Evolutionary conservation across 805 yeast species (phyloP), one percentile per base, ranked within the genome.

Genomic region (Pichia nanzhaoensis): DNA sequence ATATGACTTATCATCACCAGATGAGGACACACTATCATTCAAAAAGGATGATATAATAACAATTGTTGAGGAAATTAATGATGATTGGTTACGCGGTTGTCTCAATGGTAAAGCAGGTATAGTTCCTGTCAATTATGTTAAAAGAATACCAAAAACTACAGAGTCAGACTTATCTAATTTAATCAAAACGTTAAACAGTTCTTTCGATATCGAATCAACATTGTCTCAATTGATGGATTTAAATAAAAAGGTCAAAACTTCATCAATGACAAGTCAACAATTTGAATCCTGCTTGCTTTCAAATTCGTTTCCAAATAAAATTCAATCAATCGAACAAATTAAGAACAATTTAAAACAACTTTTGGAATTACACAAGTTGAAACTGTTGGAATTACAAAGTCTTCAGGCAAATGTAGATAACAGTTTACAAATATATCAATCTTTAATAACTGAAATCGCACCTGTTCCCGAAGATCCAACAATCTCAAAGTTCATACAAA

Each of bases 1-100:
- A 41, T 93, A 87, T 57, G 96, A 89, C 59, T 70, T 90, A 33
- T 68, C 74, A 4, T 78, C 95, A 2, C 71, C 76, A 37, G 97
- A 89, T 56, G 82, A 82, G 2, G 96, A 90, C 50, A 97, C 93
- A 53, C 71, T 91, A 37, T 80, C 95, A 1, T 91, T 93, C 65
- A 71, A 80, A 41, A 81, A 81, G 56, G 97, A 96, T 34, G 98
- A 91, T 59, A 70, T 87, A 13, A 90, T 91, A 40, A 82, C 83
- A 1, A 95, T 93, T 1, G 70, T 90, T 31, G 98, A 90, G 55
- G 74, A 83, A 14, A 95, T 85, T 5, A 90, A 89, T 61, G 74
- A 86, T 50, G 98, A 91, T 58, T 91, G 99, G 99, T 86, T 96
- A 83, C 75, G 87, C 53, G 99, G 99, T 14, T 77, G 91, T 5